These are phyloP conservation scores for Microbotryum intermedium DNA, from an alignment of 1,284 basidiomycete species.

Conservation along the genomic window DNA sequence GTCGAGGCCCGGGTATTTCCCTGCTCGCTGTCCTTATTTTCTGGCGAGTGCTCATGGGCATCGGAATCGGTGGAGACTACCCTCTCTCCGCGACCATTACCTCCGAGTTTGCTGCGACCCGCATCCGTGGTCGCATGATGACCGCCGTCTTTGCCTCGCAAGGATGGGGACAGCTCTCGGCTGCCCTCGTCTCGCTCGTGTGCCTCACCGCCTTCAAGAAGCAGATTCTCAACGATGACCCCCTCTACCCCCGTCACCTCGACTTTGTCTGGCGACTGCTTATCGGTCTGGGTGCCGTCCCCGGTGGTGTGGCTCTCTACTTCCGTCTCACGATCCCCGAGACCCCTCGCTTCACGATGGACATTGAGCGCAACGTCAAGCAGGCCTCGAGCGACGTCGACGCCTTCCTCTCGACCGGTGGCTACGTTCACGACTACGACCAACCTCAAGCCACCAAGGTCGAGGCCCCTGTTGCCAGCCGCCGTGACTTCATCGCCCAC, in stretches of 20 bases:
- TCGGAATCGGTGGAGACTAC: slow-evolving; percentile 66
- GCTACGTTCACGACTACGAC: slow-evolving; percentile 51
- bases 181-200: slow-evolving; percentile 60
- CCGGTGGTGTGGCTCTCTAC: slow-evolving; percentile 59
- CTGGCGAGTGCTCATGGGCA: slow-evolving; percentile 54
- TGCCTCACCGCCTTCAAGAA: slow-evolving; percentile 60
- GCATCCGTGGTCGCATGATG: slow-evolving; percentile 63
- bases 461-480: slow-evolving; percentile 49
- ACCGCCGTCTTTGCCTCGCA: slow-evolving; percentile 49
- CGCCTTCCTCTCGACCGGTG: slow-evolving; percentile 53
- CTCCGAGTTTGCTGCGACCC: slow-evolving; percentile 63
- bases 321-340: slow-evolving; percentile 67
- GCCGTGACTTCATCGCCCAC: slow-evolving; percentile 53
- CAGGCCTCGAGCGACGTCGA: slow-evolving; percentile 61
- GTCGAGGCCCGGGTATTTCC: slow-evolving; percentile 51
- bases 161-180: slow-evolving; percentile 49
- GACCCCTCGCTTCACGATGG: slow-evolving; percentile 76
- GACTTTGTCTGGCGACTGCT: slow-evolving; percentile 47
- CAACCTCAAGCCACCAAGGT: slow-evolving; percentile 47
- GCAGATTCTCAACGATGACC: slow-evolving; percentile 47
- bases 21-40: slow-evolving; percentile 65
- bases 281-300: slow-evolving; percentile 56
- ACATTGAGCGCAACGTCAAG: slow-evolving; percentile 71
- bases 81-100: slow-evolving; percentile 56
- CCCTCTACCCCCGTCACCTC: slow-evolving; percentile 35